Percentiles rank a stretch among this genome's conserved stretches.
Evolutionary conservation across 768 basidiomycete genomes (phyloP).

Genomic region (Chalciporus pseudorubinellus): DNA sequence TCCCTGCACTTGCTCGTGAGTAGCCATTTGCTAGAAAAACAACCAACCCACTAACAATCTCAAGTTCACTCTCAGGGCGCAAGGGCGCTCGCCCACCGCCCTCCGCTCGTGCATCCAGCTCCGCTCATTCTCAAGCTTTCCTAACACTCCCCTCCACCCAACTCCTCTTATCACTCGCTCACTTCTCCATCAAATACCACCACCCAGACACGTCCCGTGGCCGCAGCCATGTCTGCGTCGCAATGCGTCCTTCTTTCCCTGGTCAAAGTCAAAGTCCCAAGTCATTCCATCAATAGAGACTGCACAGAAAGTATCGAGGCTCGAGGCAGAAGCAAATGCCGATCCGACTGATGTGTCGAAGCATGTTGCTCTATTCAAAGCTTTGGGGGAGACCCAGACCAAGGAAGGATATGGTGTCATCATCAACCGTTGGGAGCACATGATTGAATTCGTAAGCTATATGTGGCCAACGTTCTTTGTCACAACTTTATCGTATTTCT

Average conservation of each 20-base stretch:
- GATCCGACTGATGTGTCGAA: constrained; percentile 65
- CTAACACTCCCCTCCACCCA: constrained; percentile 17
- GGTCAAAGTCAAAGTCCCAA: constrained; percentile 33
- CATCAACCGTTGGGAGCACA: constrained; percentile 78
- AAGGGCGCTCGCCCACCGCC: constrained; percentile 13
- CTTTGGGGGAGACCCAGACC: constrained; percentile 60
- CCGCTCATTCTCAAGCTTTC: constrained; percentile 15
- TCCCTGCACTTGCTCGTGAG: constrained; percentile 15
- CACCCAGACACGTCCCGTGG: constrained; percentile 40
- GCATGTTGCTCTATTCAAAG: constrained; percentile 69
- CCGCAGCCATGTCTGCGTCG: constrained; percentile 23
- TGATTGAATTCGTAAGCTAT: constrained; percentile 74
- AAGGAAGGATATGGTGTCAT: constrained; percentile 70
- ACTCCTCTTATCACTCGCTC: constrained; percentile 1
- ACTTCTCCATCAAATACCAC: constrained; percentile 18
- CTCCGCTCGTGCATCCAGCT: constrained; percentile 9
- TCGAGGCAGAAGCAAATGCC: constrained; percentile 77
- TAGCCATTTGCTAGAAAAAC: background rate
- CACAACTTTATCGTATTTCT: constrained; percentile 6
- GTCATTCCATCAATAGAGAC: constrained; percentile 56
- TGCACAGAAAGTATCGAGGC: constrained; percentile 65
- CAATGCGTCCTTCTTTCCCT: constrained; percentile 30
- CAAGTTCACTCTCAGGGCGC: constrained; percentile 34
- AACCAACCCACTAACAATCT: constrained; percentile 27
- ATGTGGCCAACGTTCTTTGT: background rate